These are phyloP conservation scores for Bacidia gigantensis DNA, from an alignment of 495 filamentous ascomycete species.

Conservation along the genomic window DNA sequence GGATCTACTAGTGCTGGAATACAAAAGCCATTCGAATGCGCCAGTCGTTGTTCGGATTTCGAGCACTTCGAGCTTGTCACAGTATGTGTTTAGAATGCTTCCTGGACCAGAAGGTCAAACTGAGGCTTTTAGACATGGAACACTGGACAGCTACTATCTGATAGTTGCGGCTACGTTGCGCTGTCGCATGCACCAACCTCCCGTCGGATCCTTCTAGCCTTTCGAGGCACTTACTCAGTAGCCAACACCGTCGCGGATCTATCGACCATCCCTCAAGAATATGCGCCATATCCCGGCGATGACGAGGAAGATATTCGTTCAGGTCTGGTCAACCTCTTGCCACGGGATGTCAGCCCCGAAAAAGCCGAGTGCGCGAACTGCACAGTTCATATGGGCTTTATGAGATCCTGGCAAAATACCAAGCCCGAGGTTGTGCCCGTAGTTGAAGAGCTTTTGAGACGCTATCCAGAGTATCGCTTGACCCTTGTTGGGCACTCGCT, in stretches of 20 bases:
- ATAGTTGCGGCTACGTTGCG: constrained; percentile 89
- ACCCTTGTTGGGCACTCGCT: constrained; percentile 81
- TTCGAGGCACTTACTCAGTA: constrained; percentile 87
- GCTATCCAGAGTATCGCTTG: constrained; percentile 58
- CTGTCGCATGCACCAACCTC: constrained; percentile 52
- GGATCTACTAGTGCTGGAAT: constrained; percentile 61
- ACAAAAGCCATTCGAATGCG: constrained; percentile 66
- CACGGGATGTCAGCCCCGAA: constrained; percentile 16
- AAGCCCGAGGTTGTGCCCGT: constrained; percentile 47
- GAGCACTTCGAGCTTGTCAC: constrained; percentile 60
- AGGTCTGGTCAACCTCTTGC: background rate
- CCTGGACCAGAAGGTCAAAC: background rate
- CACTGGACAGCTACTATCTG: constrained; percentile 71
- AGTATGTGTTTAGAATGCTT: constrained; percentile 25
- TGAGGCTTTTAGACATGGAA: constrained; percentile 55
- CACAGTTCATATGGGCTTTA: constrained; percentile 85
- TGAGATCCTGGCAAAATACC: constrained; percentile 65
- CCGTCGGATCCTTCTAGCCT: constrained; percentile 71
- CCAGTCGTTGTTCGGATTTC: constrained; percentile 72
- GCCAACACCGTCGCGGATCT: constrained; percentile 82
- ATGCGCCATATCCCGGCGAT: constrained; percentile 65
- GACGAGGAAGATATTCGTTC: constrained; percentile 22
- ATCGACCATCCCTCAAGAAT: constrained; percentile 75
- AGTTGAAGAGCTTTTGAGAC: constrained; percentile 36
- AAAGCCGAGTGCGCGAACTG: constrained; percentile 55